A percentile compares a stretch with the other conserved stretches of the same genome.
Conservation (phyloP, 2,329 filamentous ascomycete genomes). For the Talaromyces piceae region DNA sequence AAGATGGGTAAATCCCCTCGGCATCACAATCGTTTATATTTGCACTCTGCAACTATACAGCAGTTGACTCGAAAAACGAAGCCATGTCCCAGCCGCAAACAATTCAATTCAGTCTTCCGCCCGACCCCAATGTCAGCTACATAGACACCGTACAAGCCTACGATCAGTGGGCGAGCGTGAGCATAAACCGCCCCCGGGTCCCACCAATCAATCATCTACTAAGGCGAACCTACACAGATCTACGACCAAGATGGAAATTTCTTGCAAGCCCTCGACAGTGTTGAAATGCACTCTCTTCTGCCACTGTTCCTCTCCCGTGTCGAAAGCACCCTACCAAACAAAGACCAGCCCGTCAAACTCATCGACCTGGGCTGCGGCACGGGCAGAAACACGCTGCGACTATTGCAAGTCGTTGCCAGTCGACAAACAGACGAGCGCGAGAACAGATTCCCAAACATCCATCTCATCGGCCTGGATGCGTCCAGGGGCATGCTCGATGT, state of each 20-base stretch:
- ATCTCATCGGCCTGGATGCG: conserved; percentile 50
- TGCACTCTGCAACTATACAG: not conserved
- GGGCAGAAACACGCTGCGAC: conserved; percentile 53
- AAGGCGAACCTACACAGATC: conserved; percentile 25
- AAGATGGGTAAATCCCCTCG: not conserved
- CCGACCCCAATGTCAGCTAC: conserved; percentile 15
- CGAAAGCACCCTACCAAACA: conserved; percentile 8
- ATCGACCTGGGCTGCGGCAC: conserved; percentile 62
- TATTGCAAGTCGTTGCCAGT: conserved; percentile 22
- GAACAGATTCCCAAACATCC: conserved; percentile 14
- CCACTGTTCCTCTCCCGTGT: conserved; percentile 36
- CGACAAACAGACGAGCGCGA: not conserved
- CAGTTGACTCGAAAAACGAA: not conserved
- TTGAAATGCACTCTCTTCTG: conserved; percentile 47
- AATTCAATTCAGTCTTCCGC: conserved; percentile 5
- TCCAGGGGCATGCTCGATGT: conserved; percentile 51
- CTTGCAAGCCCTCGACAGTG: conserved; percentile 55
- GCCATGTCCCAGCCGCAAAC: conserved; percentile 9
- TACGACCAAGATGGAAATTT: conserved; percentile 63
- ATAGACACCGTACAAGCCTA: conserved; percentile 31
- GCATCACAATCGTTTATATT: not conserved
- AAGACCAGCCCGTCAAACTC: conserved; percentile 27
- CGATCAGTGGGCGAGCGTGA: conserved; percentile 31
- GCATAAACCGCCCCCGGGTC: not conserved
- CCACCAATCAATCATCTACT: not conserved